Conservation (phyloP, 352 stramenopile genomes). For the Lagenidium sp. region DNA sequence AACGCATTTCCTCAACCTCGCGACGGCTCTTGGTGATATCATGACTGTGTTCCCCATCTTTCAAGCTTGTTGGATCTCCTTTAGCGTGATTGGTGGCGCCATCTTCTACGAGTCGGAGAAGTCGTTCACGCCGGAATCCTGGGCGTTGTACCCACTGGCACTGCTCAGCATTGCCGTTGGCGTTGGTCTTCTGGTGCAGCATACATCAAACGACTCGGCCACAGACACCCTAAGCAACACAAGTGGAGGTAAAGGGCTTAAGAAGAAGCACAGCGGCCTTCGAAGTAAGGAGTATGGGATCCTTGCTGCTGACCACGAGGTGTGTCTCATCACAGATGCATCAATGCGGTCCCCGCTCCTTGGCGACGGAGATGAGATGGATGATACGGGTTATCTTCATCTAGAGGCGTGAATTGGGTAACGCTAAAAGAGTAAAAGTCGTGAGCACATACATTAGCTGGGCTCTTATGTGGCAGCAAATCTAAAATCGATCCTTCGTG, state of each 20-base stretch:
- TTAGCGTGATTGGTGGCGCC: slow-evolving; percentile 75
- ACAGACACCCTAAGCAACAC: neutral
- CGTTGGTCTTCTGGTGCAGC: slow-evolving; percentile 68
- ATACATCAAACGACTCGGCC: slow-evolving; percentile 21
- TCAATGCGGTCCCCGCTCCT: slow-evolving; percentile 60
- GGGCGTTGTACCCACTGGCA: slow-evolving; percentile 66
- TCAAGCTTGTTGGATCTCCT: slow-evolving; percentile 84
- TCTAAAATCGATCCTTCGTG: too few relatives aligned
- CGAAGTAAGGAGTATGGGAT: slow-evolving; percentile 21
- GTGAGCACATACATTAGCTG: too few relatives aligned
- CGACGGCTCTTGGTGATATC: slow-evolving; percentile 73
- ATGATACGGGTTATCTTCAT: slow-evolving; percentile 36
- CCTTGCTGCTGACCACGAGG: slow-evolving; percentile 37
- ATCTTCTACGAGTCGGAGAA: slow-evolving; percentile 80
- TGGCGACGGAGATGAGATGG: slow-evolving; percentile 26
- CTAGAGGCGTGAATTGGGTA: slow-evolving; percentile 25
- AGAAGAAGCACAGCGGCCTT: too few relatives aligned
- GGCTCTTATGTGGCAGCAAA: too few relatives aligned
- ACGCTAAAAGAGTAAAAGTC: too few relatives aligned
- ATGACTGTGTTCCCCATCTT: slow-evolving; percentile 89
- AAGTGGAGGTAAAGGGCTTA: slow-evolving; percentile 3
- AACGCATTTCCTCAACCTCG: slow-evolving; percentile 85
- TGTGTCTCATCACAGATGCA: slow-evolving; percentile 49
- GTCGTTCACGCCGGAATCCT: slow-evolving; percentile 39
- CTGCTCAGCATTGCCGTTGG: slow-evolving; percentile 55